Conservation (phyloP, 169 alveolate species). For the Plasmodium billcollinsi region DNA sequence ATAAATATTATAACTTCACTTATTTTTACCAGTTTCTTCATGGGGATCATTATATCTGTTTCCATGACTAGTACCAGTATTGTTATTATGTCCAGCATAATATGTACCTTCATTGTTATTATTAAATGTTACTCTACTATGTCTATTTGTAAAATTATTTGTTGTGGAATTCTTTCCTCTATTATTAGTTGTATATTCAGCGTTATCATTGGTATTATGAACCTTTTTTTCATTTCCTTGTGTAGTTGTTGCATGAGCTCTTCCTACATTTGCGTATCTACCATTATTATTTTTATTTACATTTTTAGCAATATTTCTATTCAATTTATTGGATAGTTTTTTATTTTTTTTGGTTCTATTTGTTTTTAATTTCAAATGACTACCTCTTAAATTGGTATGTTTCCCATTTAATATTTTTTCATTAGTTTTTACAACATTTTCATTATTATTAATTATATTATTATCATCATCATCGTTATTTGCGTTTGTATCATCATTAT, state of each 20-base stretch:
- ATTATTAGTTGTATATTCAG: slow-evolving; percentile 8
- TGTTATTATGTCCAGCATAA: slow-evolving; percentile 5
- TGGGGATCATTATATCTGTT: slow-evolving; percentile 10
- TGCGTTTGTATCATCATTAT: not conserved
- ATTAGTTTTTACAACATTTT: slow-evolving; percentile 8
- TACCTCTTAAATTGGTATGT: not conserved
- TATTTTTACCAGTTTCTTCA: slow-evolving; percentile 12
- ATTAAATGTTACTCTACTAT: slow-evolving; percentile 1
- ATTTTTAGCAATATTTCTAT: slow-evolving; percentile 15
- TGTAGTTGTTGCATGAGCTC: not conserved
- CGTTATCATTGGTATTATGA: not conserved
- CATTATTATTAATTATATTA: not conserved
- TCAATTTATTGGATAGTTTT: slow-evolving; percentile 10
- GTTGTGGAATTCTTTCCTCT: slow-evolving; percentile 14
- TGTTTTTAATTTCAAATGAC: slow-evolving; percentile 9
- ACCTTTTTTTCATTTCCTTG: slow-evolving; percentile 20
- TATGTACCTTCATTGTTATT: slow-evolving; percentile 16
- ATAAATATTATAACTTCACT: not conserved
- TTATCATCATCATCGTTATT: not conserved
- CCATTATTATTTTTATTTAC: slow-evolving; percentile 24
- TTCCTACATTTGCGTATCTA: slow-evolving; percentile 11
- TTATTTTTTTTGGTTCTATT: slow-evolving; percentile 16
- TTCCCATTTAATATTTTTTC: slow-evolving; percentile 11
- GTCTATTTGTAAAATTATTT: not conserved
- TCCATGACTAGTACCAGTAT: slow-evolving; percentile 2